Evolutionary conservation across 768 basidiomycete species (phyloP), one percentile per base, ranked within the genome.

Genomic region (Sistotremastrum suecicum): DNA sequence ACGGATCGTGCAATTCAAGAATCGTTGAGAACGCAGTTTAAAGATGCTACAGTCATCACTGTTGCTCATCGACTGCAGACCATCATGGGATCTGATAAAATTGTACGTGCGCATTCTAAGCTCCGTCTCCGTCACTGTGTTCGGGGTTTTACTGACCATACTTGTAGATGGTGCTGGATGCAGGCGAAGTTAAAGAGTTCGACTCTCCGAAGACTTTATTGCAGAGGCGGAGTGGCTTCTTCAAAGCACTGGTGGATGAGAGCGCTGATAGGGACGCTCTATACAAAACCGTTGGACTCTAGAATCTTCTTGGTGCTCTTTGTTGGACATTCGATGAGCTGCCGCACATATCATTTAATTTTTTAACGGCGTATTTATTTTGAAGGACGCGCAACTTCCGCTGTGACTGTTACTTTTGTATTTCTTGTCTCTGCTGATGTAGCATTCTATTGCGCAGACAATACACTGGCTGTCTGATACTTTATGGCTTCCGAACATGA

Each of bases 101-200:
- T 53, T 7, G 43, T 53, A 37, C 12, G 50, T 48, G 6, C 8
- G 56, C 63, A 54, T 42, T 5, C 30, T 11, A 2, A 4, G 20
- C 20, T 29, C 46, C 1, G 0, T 20, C 7, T 40, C 39, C 40
- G 60, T 59, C 1, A 54, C 60, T 29, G 58, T 55, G 48, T 30
- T 40, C 36, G 28, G n/a, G 30, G 37, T 39, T 40, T 28, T 37
- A 33, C 6, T 30, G 12, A 44, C 38, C 28, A 29, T 4, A 28
- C 38, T 7, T 34, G 34, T 36, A 71, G 68, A 64, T 79, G 64
- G 68, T 71, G 36, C 60, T 78, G 11, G 74, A 74, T 45, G 68
- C 65, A 29, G 76, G 77, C n/a, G 63, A 63, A 40, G 45, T 76
- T 59, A 64, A 71, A 37, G 78, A 80, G 52, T 80, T 70, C 48